Evolutionary conservation across 306 rosid species (phyloP).

Genomic region (Purshia tridentata): DNA sequence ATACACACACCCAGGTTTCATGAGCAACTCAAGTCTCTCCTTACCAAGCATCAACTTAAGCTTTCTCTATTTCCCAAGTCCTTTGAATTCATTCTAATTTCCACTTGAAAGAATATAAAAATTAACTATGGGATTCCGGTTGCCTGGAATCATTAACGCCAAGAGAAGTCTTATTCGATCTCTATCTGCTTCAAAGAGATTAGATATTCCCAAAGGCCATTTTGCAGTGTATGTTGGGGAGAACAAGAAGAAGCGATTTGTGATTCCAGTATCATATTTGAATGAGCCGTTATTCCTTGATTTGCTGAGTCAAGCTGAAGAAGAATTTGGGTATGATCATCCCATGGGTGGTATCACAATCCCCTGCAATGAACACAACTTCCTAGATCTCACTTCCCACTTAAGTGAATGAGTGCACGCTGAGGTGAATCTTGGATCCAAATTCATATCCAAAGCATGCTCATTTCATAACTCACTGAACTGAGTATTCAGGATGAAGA

Average conservation of each 20-base stretch:
- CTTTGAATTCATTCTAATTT: neutral
- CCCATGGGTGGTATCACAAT: neutral
- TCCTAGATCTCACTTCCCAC: slow-evolving; percentile 29
- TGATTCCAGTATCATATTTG: slow-evolving; percentile 26
- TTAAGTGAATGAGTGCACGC: neutral
- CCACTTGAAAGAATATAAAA: neutral
- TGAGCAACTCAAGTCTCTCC: neutral
- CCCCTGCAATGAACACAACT: slow-evolving; percentile 30
- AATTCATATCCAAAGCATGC: no score
- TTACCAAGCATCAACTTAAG: neutral
- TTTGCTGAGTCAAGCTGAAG: slow-evolving; percentile 3
- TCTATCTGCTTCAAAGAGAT: neutral
- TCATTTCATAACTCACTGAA: neutral
- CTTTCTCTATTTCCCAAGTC: neutral
- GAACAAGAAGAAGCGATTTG: slow-evolving; percentile 18
- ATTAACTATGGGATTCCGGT: slow-evolving; percentile 6
- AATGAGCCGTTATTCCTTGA: slow-evolving; percentile 32
- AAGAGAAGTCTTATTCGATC: neutral
- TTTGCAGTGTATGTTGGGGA: slow-evolving; percentile 36
- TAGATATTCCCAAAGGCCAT: slow-evolving; percentile 37
- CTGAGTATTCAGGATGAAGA: neutral
- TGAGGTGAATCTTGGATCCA: neutral
- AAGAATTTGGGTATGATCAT: no score
- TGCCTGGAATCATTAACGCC: neutral
- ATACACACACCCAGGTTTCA: neutral